Conservation (phyloP, 2,329 filamentous ascomycete species). For the Cyphellophora attinorum region DNA sequence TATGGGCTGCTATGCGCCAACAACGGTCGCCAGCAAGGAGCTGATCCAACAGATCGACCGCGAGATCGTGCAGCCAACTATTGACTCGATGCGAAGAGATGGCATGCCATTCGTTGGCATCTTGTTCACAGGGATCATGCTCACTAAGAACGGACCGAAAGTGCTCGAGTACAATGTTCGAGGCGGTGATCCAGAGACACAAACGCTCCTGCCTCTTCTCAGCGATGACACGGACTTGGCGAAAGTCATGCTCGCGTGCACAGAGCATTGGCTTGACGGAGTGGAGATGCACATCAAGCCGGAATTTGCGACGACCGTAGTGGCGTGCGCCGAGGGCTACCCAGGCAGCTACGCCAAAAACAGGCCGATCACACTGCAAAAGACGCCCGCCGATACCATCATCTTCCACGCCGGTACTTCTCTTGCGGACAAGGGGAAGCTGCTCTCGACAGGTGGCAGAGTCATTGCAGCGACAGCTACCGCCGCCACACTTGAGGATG, state of each 20-base stretch:
- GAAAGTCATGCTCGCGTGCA: conserved; percentile 78
- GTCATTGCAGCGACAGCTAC: conserved; percentile 89
- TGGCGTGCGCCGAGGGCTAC: conserved; percentile 88
- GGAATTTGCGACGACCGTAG: conserved; percentile 77
- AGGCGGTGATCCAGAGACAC: conserved; percentile 86
- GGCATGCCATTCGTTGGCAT: conserved; percentile 61
- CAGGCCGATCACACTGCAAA: conserved; percentile 48
- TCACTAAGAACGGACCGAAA: conserved; percentile 70
- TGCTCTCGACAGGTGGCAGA: conserved; percentile 74
- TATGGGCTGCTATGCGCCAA: conserved; percentile 96
- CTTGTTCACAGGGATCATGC: conserved; percentile 87
- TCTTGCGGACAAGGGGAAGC: conserved; percentile 38
- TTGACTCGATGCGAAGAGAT: conserved; percentile 79
- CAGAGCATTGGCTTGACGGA: conserved; percentile 61
- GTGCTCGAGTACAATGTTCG: conserved; percentile 89
- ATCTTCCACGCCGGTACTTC: conserved; percentile 89
- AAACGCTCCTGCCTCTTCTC: conserved; percentile 67
- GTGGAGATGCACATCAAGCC: conserved; percentile 58
- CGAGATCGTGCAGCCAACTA: conserved; percentile 78
- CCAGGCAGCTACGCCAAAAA: conserved; percentile 79
- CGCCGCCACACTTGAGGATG: conserved; percentile 64
- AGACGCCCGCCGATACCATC: conserved; percentile 49
- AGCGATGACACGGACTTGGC: conserved; percentile 72
- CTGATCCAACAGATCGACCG: conserved; percentile 70
- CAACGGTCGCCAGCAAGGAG: conserved; percentile 63